These are phyloP conservation scores for Pythium sp. DNA, from an alignment of 352 stramenopile genomes.

Conservation along the genomic window DNA sequence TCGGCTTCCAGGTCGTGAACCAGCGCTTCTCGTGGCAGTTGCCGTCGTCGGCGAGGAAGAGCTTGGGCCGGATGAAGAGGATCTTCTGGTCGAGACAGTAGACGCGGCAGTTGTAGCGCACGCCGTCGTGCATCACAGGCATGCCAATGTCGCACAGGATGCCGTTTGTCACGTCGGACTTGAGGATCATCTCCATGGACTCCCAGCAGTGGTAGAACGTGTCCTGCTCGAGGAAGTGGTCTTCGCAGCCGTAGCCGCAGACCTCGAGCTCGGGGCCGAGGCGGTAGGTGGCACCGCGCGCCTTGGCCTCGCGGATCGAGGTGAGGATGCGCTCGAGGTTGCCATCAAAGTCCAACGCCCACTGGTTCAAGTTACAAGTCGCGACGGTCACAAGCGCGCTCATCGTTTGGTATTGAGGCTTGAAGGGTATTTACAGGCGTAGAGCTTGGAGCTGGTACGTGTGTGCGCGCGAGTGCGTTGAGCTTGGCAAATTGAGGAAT, in stretches of 20 bases:
- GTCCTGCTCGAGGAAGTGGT: constrained; percentile 98
- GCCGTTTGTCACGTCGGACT: constrained; percentile 86
- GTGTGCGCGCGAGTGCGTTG: neutral
- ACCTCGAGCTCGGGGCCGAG: constrained; percentile 98
- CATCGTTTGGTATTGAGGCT: constrained; percentile 32
- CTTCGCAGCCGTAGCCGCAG: constrained; percentile 98
- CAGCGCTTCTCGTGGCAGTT: constrained; percentile 98
- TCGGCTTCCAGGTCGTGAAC: constrained; percentile 85
- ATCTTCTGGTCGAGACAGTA: constrained; percentile 94
- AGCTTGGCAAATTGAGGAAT: constrained; percentile 15
- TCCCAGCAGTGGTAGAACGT: constrained; percentile 99
- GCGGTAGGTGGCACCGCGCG: constrained; percentile 87
- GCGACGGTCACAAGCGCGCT: constrained; percentile 92
- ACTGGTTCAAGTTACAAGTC: constrained; percentile 99
- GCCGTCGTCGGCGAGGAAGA: constrained; percentile 95
- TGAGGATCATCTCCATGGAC: constrained; percentile 85
- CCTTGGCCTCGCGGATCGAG: constrained; percentile 91
- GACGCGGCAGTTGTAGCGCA: constrained; percentile 98
- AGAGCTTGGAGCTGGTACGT: neutral
- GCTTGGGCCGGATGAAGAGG: constrained; percentile 92
- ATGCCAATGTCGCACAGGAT: constrained; percentile 99
- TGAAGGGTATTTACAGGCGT: neutral
- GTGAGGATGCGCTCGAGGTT: constrained; percentile 87
- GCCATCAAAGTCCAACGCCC: constrained; percentile 98
- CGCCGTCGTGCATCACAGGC: constrained; percentile 93